These are phyloP conservation scores for Starmerella riodocensis DNA, from an alignment of 805 yeast genomes.

Conservation along the genomic window DNA sequence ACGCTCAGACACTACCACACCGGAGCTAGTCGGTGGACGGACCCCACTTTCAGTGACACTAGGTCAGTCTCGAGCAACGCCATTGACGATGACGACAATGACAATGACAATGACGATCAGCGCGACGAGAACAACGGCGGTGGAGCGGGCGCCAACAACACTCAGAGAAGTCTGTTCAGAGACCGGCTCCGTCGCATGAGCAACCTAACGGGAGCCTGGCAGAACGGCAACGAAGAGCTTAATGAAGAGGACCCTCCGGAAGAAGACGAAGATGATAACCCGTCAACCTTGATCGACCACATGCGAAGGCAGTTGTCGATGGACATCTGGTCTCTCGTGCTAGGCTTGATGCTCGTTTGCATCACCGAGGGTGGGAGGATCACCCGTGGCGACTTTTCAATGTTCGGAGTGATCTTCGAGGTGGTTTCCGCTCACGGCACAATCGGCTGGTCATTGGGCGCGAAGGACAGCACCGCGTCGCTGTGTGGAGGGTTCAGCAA, in stretches of 20 bases:
- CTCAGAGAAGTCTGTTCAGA: background rate
- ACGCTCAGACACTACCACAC: conserved; percentile 72
- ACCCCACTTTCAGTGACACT: background rate
- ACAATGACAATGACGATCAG: background rate
- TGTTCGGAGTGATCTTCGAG: conserved; percentile 66
- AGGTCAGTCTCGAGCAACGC: conserved; percentile 5
- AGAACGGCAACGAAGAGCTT: conserved; percentile 9
- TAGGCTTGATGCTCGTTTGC: conserved; percentile 76
- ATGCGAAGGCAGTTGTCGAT: conserved; percentile 82
- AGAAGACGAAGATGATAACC: conserved; percentile 20
- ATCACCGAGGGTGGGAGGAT: conserved; percentile 68
- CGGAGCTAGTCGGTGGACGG: background rate
- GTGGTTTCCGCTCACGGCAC: conserved; percentile 93
- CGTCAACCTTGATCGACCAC: conserved; percentile 38
- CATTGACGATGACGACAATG: conserved; percentile 1
- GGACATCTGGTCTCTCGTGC: conserved; percentile 84
- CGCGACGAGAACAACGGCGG: conserved; percentile 20
- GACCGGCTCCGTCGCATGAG: conserved; percentile 1
- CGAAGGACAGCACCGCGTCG: conserved; percentile 52
- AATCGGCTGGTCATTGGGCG: conserved; percentile 84
- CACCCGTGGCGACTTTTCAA: conserved; percentile 11
- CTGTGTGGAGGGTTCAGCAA: conserved; percentile 58
- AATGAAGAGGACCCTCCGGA: conserved; percentile 21
- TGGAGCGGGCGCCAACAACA: conserved; percentile 11
- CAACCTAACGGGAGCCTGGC: conserved; percentile 7